phyloP scores from a whole-genome alignment of 352 stramenopile species.

The Pythium pyrilobum region DNA sequence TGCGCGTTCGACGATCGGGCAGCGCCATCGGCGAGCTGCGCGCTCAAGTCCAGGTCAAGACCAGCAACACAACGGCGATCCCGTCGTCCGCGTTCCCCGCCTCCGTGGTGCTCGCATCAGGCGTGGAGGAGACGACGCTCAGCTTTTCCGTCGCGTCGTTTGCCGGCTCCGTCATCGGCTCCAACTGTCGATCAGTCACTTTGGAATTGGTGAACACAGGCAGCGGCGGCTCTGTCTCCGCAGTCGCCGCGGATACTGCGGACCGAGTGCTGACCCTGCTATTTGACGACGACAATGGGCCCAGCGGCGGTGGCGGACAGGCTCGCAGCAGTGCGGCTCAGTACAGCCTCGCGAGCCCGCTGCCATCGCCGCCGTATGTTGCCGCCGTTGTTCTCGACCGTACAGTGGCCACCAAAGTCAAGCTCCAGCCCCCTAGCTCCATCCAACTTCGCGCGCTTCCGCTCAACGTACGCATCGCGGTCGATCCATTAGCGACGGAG shows the following conservation, averaged over 20 bases:
- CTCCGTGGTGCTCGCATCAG: neutral
- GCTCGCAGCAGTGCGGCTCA: neutral
- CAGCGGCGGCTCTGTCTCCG: constrained; percentile 3
- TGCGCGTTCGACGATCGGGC: constrained; percentile 32
- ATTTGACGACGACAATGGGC: constrained; percentile 50
- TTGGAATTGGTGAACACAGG: constrained; percentile 27
- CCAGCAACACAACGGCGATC: neutral
- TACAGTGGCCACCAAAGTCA: constrained; percentile 25
- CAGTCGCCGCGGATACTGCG: constrained; percentile 20
- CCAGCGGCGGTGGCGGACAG: neutral
- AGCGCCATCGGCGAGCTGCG: constrained; percentile 8
- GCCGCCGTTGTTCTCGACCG: constrained; percentile 31
- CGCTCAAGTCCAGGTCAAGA: constrained; percentile 3
- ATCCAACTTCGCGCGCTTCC: constrained; percentile 22
- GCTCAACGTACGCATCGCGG: constrained; percentile 42
- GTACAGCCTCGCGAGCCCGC: constrained; percentile 14
- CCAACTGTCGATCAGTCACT: constrained; percentile 29
- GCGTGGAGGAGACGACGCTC: neutral
- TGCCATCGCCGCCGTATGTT: neutral
- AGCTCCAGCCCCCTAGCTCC: constrained; percentile 18
- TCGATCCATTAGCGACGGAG: constrained; percentile 22
- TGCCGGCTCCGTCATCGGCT: neutral
- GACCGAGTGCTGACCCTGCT: constrained; percentile 18
- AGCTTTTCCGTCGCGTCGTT: constrained; percentile 1
- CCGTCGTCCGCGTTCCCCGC: neutral